Base-by-base conservation (phyloP, 1,284 basidiomycete genomes). In the Phellopilus nigrolimitatus region DNA sequence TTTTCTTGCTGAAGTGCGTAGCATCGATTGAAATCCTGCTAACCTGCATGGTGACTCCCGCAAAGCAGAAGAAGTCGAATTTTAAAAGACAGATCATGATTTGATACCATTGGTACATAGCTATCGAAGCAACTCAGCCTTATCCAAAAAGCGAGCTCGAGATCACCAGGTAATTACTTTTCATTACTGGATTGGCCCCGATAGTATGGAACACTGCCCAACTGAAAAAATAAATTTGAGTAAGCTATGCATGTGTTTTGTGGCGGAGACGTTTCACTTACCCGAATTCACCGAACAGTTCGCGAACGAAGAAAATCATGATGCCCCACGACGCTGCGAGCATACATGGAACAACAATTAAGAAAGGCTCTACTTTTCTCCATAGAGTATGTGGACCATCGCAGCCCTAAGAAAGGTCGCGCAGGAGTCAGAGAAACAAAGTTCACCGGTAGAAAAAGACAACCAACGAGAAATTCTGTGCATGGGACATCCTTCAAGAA, bases 181-280 rank as follows among this genome's bases (percentile, higher is more conserved):
- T 91, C 76, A 88, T 80, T 57, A 75, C 82, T 4, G 83, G 83
- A 58, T 86, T 86, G 25, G 86, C 87, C 31, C 89, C 88, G 21
- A 91, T 87, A 31, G 88, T 79, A 60, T 89, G 88, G 71, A 91
- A 90, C 61, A 91, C 85, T 34, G 87, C 87, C 88, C 88, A 90
- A 45, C 88, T 83, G 54, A 7, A 34, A 52, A 56, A 65, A 30
- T 24, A 25, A 28, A 9, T 31, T 12, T 38, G 13, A 38, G 45
- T 50, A 4, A 46, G 40, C 27, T 33, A 33, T 33, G 31, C n/a
- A n/a, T n/a, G n/a, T n/a, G n/a, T n/a, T n/a, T n/a, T n/a, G n/a
- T 46, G 37, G 30, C 13, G 12, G 13, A n/a, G 9, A 28, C 39
- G 19, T 21, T 4, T 19, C 34, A 54, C 76, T 55, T 60, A 82